Evolutionary conservation across 1,139 yeast genomes (phyloP).

Genomic region (Maudiozyma humilis): DNA sequence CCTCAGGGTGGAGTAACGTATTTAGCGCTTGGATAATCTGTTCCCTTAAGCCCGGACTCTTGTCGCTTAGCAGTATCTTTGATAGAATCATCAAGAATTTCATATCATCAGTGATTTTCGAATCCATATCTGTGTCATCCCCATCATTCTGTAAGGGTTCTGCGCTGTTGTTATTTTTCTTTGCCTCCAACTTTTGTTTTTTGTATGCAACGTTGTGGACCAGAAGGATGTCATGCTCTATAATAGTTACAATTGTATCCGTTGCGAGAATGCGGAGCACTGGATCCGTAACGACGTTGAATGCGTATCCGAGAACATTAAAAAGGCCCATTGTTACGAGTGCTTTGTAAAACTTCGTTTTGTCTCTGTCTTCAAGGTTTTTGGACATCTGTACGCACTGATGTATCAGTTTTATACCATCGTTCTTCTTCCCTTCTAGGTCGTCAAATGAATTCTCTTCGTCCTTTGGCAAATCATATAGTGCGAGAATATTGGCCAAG

Average conservation of each 20-base stretch:
- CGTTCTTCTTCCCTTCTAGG: slow-evolving; percentile 39
- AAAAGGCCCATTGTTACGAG: slow-evolving; percentile 65
- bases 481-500: slow-evolving; percentile 44
- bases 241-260: slow-evolving; percentile 69
- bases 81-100: slow-evolving; percentile 54
- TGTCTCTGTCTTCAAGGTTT: slow-evolving; percentile 52
- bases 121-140: background rate
- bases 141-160: background rate
- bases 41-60: slow-evolving; percentile 63
- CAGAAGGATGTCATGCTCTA: slow-evolving; percentile 74
- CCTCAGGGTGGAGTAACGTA: slow-evolving; percentile 57
- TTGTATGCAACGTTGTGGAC: slow-evolving; percentile 38
- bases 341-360: slow-evolving; percentile 55
- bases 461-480: slow-evolving; percentile 36
- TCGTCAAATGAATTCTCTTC: slow-evolving; percentile 13
- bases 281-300: slow-evolving; percentile 45
- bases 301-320: slow-evolving; percentile 62
- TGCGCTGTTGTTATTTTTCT: background rate
- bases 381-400: slow-evolving; percentile 75
- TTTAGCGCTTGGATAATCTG: slow-evolving; percentile 82
- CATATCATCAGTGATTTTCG: slow-evolving; percentile 38
- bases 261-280: slow-evolving; percentile 62
- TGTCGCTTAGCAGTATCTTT: slow-evolving; percentile 53
- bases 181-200: slow-evolving; percentile 5
- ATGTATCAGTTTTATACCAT: slow-evolving; percentile 72